A percentile compares a stretch with the other conserved stretches of the same genome.
Conservation (phyloP, 1,284 basidiomycete genomes). For the Tilletiopsis washingtonensis region DNA sequence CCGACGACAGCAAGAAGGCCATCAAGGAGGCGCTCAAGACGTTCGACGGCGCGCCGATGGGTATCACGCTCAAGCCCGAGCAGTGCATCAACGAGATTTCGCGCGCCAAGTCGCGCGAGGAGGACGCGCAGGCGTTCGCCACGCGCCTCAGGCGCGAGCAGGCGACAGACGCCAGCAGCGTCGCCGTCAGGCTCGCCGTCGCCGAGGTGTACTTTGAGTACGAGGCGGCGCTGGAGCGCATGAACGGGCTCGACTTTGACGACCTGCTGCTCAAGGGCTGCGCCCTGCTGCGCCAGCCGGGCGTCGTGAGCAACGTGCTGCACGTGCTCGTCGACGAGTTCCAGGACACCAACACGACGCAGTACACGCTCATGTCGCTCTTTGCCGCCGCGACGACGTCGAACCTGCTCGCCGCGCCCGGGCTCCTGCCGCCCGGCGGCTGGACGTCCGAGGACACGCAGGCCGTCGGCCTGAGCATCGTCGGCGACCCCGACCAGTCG, state of each 20-base stretch:
- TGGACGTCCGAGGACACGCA: constrained; percentile 47
- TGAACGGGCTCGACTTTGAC: constrained; percentile 79
- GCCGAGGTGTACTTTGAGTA: constrained; percentile 62
- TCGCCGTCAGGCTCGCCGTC: constrained; percentile 5
- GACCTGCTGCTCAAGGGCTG: constrained; percentile 66
- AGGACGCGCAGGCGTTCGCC: no score
- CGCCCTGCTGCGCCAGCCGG: constrained; percentile 58
- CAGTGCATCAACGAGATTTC: constrained; percentile 63
- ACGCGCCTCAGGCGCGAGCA: no score
- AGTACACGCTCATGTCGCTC: constrained; percentile 74
- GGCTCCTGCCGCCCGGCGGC: not conserved
- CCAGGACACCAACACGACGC: constrained; percentile 79
- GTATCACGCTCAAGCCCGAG: constrained; percentile 63
- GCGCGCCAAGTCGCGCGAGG: constrained; percentile 68
- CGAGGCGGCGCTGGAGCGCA: constrained; percentile 57
- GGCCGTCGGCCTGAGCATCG: constrained; percentile 59
- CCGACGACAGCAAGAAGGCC: constrained; percentile 69
- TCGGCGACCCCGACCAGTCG: constrained; percentile 64
- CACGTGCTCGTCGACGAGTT: constrained; percentile 80
- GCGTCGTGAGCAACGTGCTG: constrained; percentile 59
- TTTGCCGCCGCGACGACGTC: constrained; percentile 54
- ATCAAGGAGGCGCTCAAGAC: constrained; percentile 61
- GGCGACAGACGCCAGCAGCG: no score
- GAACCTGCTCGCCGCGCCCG: not conserved
- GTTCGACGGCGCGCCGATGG: constrained; percentile 51